These are phyloP conservation scores for Trichoderma afroharzianum DNA, from an alignment of 2,329 filamentous ascomycete species.

Conservation along the genomic window DNA sequence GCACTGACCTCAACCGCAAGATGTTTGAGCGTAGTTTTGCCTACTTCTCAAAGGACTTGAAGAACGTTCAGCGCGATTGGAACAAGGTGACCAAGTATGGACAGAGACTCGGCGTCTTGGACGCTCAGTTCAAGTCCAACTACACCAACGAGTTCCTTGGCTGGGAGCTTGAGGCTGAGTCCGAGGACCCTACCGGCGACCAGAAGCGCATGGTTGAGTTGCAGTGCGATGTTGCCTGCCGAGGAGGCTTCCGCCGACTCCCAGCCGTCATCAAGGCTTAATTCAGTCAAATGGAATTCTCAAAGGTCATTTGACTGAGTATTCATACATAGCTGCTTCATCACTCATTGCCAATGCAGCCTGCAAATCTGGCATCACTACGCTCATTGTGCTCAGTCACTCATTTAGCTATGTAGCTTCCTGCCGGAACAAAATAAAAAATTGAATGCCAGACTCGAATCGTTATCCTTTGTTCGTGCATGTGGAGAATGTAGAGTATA, in stretches of 20 bases:
- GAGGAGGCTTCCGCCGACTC: conserved; percentile 62
- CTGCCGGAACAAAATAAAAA: background rate
- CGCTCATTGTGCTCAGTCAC: conserved; percentile 9
- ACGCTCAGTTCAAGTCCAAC: conserved; percentile 63
- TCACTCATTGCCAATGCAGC: conserved; percentile 1
- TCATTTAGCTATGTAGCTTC: conserved; percentile 12
- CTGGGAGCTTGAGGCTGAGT: conserved; percentile 64
- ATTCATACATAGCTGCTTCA: background rate
- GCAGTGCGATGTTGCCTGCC: conserved; percentile 61
- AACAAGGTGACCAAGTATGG: conserved; percentile 73
- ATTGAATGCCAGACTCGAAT: background rate
- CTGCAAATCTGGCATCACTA: conserved; percentile 8
- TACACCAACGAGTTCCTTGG: conserved; percentile 69
- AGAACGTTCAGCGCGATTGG: conserved; percentile 75
- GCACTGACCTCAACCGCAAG: conserved; percentile 65
- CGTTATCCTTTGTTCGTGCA: no score
- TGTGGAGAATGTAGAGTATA: background rate
- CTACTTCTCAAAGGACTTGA: conserved; percentile 70
- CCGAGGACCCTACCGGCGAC: conserved; percentile 64
- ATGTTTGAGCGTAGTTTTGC: conserved; percentile 77
- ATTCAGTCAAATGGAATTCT: background rate
- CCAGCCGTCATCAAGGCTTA: conserved; percentile 13
- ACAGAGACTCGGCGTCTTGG: conserved; percentile 66
- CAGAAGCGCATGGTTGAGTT: conserved; percentile 71
- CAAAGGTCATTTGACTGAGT: background rate